Evolutionary conservation across 2,329 filamentous ascomycete species (phyloP).

Genomic region (Didymella lethalis): DNA sequence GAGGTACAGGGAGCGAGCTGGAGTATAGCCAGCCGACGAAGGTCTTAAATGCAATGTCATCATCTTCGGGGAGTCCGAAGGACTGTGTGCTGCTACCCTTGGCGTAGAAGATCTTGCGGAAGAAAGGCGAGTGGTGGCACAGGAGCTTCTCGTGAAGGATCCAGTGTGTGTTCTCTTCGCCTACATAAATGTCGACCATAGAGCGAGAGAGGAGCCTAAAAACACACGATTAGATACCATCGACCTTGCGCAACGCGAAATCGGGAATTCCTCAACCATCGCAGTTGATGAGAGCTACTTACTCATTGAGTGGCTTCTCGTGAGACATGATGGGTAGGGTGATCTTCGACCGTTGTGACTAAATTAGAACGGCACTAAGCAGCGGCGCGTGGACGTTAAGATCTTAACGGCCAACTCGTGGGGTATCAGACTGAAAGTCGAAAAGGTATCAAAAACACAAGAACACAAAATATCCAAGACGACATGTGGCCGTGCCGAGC

Average conservation of each 20-base stretch:
- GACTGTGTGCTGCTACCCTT: slow-evolving; percentile 47
- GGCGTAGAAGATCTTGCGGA: slow-evolving; percentile 61
- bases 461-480: slow-evolving; percentile 14
- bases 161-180: slow-evolving; percentile 63
- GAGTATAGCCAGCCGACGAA: slow-evolving; percentile 65
- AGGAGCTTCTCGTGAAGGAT: slow-evolving; percentile 65
- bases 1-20: slow-evolving; percentile 56
- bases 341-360: slow-evolving; percentile 29
- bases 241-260: not conserved
- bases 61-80: slow-evolving; percentile 62
- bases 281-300: slow-evolving; percentile 23
- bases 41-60: slow-evolving; percentile 60
- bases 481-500: slow-evolving; percentile 35
- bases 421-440: slow-evolving; percentile 13
- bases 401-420: slow-evolving; percentile 22
- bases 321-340: slow-evolving; percentile 36
- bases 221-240: slow-evolving; percentile 1
- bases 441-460: slow-evolving; percentile 13
- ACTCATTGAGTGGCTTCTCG: slow-evolving; percentile 49
- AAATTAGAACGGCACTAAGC: slow-evolving; percentile 25
- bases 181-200: slow-evolving; percentile 65
- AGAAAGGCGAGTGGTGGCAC: slow-evolving; percentile 62
- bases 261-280: not conserved
- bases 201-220: slow-evolving; percentile 61
- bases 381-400: slow-evolving; percentile 19